Conservation (phyloP, 1,284 basidiomycete species). For the Ceratobasidium sp. region DNA sequence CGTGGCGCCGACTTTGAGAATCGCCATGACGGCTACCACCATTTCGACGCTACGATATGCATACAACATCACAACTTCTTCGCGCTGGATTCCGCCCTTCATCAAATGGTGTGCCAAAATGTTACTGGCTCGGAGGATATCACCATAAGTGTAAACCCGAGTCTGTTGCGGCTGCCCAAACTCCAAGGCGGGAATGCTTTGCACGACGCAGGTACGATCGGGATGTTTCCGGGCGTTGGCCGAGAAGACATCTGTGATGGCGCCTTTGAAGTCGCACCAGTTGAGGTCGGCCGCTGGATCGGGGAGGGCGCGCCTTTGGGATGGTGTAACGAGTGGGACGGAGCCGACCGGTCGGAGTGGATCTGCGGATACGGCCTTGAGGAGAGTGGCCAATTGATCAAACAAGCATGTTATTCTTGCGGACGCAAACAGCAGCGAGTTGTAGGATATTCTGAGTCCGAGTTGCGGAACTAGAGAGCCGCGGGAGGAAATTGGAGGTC, state of each 20-base stretch:
- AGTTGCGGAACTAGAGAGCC: slow-evolving; percentile 79
- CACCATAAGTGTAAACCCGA: slow-evolving; percentile 76
- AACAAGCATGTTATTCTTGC: slow-evolving; percentile 79
- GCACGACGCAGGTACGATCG: slow-evolving; percentile 81
- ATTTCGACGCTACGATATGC: slow-evolving; percentile 96
- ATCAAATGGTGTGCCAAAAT: slow-evolving; percentile 91
- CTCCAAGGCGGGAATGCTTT: slow-evolving; percentile 63
- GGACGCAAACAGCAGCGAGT: slow-evolving; percentile 91
- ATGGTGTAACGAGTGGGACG: slow-evolving; percentile 78
- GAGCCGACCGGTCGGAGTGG: slow-evolving; percentile 72
- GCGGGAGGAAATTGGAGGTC: slow-evolving; percentile 64
- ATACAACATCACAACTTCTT: slow-evolving; percentile 99
- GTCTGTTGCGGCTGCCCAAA: slow-evolving; percentile 55
- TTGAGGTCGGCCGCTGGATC: slow-evolving; percentile 88
- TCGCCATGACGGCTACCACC: slow-evolving; percentile 95
- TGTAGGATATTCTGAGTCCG: slow-evolving; percentile 87
- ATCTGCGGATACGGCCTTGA: slow-evolving; percentile 73
- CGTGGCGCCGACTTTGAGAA: slow-evolving; percentile 95
- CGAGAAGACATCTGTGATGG: slow-evolving; percentile 93
- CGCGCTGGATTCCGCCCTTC: slow-evolving; percentile 83
- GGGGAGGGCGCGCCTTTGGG: slow-evolving; percentile 77
- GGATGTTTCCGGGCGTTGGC: slow-evolving; percentile 79
- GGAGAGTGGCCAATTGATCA: slow-evolving; percentile 83
- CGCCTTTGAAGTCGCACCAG: slow-evolving; percentile 97
- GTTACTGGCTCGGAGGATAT: slow-evolving; percentile 87